Evolutionary conservation across 2,329 filamentous ascomycete species (phyloP).

Genomic region (Phoma sp.): DNA sequence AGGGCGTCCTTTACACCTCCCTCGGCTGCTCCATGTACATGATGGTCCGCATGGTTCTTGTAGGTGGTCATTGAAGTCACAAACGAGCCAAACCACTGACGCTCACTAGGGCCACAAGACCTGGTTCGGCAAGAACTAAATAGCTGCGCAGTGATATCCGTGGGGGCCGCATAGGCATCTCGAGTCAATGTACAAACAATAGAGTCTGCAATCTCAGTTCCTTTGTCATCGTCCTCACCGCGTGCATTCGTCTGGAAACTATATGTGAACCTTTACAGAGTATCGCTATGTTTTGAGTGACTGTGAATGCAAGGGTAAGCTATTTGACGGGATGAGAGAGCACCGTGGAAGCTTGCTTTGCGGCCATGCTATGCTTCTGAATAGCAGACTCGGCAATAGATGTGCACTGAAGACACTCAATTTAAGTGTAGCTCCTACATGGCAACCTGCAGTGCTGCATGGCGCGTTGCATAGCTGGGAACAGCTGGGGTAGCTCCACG

Average conservation of each 20-base stretch:
- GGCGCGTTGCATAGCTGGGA: not conserved
- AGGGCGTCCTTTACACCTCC: conserved; percentile 66
- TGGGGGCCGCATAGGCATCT: conserved; percentile 18
- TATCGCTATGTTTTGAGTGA: no score
- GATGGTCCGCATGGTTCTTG: conserved; percentile 71
- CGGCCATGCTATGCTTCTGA: no score
- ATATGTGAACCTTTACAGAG: no score
- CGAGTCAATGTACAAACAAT: conserved; percentile 41
- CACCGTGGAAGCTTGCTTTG: no score
- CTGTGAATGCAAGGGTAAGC: no score
- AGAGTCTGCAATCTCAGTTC: conserved; percentile 26
- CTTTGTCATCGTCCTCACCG: conserved; percentile 3
- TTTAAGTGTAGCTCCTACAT: no score
- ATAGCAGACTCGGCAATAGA: no score
- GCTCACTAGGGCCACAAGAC: conserved; percentile 71
- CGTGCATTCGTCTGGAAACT: not conserved
- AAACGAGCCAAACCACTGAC: not conserved
- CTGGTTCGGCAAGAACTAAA: conserved; percentile 61
- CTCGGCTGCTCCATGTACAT: conserved; percentile 73
- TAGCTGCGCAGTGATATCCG: conserved; percentile 20
- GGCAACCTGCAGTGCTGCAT: not conserved
- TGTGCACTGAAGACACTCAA: no score
- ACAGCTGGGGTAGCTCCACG: conserved; percentile 14
- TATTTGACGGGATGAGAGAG: no score
- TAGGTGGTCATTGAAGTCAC: conserved; percentile 29